phyloP scores from a whole-genome alignment of 75 land plant species.

The Pseudotsuga menziesii region DNA sequence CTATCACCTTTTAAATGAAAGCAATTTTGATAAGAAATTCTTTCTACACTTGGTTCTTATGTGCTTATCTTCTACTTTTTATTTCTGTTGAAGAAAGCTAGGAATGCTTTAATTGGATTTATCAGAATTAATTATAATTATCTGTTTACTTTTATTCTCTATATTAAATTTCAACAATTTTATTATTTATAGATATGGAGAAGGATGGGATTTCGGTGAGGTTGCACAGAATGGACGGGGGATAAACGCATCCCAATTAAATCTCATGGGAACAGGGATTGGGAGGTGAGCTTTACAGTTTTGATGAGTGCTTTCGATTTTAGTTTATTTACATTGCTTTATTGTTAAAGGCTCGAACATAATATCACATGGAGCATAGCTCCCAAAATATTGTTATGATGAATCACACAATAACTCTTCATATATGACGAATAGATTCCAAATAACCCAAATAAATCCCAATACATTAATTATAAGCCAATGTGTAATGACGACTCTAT shows the following conservation, averaged over 20 bases:
- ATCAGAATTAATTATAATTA: not conserved
- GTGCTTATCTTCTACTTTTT: not conserved
- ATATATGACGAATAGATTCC: no score
- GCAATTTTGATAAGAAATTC: no score
- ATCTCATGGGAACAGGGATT: conserved; percentile 87
- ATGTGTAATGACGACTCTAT: no score
- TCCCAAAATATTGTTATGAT: no score
- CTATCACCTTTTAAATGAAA: not conserved
- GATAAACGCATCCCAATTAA: conserved; percentile 80
- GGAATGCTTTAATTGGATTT: not conserved
- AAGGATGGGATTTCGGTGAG: conserved; percentile 99
- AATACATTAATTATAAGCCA: no score
- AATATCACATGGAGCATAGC: no score
- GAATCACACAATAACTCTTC: no score
- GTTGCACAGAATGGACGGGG: conserved; percentile 89
- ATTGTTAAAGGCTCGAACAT: not conserved
- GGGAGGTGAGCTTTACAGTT: conserved; percentile 57
- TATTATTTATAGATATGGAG: conserved; percentile 66
- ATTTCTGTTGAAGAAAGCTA: not conserved
- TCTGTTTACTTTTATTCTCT: not conserved
- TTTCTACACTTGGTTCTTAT: no score
- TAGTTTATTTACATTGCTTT: not conserved
- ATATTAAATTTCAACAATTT: not conserved
- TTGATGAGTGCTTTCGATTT: not conserved
- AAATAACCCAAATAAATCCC: no score